These are phyloP conservation scores for Calonectria fujianensis DNA, from an alignment of 2,329 filamentous ascomycete species.

Conservation along the genomic window DNA sequence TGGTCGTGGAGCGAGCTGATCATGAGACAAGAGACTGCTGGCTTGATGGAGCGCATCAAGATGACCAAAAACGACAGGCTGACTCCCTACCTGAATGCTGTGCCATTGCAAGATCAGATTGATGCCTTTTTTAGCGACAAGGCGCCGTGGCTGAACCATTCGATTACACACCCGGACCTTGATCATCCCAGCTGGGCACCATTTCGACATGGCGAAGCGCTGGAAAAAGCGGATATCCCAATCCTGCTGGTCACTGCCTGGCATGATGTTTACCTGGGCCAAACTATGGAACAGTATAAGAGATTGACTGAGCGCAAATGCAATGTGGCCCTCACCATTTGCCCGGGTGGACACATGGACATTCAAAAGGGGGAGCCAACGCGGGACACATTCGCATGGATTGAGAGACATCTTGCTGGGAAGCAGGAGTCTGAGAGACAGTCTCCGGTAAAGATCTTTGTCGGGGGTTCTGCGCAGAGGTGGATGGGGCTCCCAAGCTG, in stretches of 20 bases:
- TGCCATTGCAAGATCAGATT: not conserved
- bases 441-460: not conserved
- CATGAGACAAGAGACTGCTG: slow-evolving; percentile 10
- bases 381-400: slow-evolving; percentile 9
- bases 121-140: not conserved
- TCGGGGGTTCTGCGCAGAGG: not conserved
- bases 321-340: slow-evolving; percentile 18
- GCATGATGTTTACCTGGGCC: not conserved
- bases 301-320: not conserved
- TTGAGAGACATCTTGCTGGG: not conserved
- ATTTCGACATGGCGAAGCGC: not conserved
- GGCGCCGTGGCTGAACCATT: not conserved
- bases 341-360: not conserved
- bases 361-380: not conserved
- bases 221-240: slow-evolving; percentile 5
- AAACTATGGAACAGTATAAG: not conserved
- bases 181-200: not conserved
- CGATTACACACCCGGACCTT: not conserved
- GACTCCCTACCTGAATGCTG: not conserved
- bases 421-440: not conserved
- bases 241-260: not conserved
- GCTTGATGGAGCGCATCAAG: not conserved
- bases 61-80: not conserved
- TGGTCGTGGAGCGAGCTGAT: slow-evolving; percentile 8
- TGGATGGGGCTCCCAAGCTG: slow-evolving; percentile 2